Evolutionary conservation across 495 filamentous ascomycete species (phyloP).

Genomic region (Glarea lozoyensis): DNA sequence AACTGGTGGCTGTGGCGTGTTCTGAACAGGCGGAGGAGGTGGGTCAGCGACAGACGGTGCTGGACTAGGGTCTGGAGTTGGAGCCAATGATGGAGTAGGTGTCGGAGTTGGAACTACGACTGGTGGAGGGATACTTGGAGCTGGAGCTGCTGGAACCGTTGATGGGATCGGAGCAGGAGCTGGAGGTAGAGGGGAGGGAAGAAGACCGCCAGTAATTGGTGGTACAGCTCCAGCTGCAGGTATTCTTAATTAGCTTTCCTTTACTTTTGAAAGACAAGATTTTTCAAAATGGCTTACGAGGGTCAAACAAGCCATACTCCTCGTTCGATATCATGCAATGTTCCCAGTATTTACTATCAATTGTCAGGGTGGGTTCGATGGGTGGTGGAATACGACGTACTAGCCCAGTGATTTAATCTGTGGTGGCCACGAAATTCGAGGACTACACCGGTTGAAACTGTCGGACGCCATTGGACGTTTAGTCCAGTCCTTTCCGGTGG

Average conservation of each 20-base stretch:
- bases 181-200: neutral
- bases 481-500: neutral
- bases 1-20: neutral
- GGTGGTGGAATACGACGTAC: slow-evolving; percentile 3
- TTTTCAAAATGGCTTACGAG: slow-evolving; percentile 13
- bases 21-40: neutral
- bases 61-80: neutral
- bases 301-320: slow-evolving; percentile 11
- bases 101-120: no score
- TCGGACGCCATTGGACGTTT: slow-evolving; percentile 1
- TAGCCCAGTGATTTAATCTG: slow-evolving; percentile 8
- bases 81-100: neutral
- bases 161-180: neutral
- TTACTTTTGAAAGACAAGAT: neutral
- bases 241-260: neutral
- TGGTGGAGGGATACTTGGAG: no score
- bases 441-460: slow-evolving; percentile 13
- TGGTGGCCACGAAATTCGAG: slow-evolving; percentile 6
- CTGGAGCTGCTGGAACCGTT: neutral
- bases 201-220: neutral
- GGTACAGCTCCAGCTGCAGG: neutral
- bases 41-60: neutral
- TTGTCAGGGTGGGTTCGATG: neutral
- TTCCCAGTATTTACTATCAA: slow-evolving; percentile 10
- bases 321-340: slow-evolving; percentile 9